phyloP scores from a whole-genome alignment of 345 rosid genomes.

The Hypericum androsaemum region DNA sequence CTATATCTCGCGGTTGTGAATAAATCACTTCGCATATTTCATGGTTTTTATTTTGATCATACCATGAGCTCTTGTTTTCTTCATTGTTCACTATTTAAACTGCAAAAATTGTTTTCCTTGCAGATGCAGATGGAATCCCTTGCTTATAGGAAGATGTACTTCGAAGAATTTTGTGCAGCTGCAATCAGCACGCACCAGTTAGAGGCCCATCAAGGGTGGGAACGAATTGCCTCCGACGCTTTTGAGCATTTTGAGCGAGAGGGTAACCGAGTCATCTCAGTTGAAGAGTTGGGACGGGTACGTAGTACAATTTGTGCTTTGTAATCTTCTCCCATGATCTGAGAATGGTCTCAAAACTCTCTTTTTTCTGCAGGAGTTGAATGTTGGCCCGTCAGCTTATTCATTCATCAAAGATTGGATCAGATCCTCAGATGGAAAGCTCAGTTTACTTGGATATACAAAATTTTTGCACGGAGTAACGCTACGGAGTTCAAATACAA shows the following conservation, averaged over 20 bases:
- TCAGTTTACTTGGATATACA: constrained; percentile 68
- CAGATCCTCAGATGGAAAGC: constrained; percentile 70
- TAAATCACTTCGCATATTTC: too few relatives aligned
- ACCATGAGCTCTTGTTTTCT: background rate
- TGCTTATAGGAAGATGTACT: constrained; percentile 51
- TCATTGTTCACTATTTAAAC: background rate
- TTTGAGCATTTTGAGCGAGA: constrained; percentile 76
- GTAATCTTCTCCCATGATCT: background rate
- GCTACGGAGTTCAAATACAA: too few relatives aligned
- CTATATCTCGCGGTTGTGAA: too few relatives aligned
- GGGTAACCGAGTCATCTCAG: constrained; percentile 69
- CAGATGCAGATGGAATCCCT: constrained; percentile 61
- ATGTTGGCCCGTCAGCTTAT: constrained; percentile 73
- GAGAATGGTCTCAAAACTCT: background rate
- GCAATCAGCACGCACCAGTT: constrained; percentile 73
- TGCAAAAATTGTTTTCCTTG: background rate
- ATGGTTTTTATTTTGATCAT: too few relatives aligned
- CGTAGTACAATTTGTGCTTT: constrained; percentile 4
- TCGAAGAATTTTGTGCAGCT: constrained; percentile 93
- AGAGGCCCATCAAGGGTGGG: constrained; percentile 87
- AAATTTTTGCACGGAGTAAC: constrained; percentile 72
- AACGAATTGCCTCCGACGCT: constrained; percentile 52
- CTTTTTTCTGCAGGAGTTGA: constrained; percentile 47
- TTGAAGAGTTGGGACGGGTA: constrained; percentile 76
- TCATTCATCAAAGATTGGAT: constrained; percentile 71